Conservation (phyloP, 441 rosid genomes). For the Corymbia citriodora region DNA sequence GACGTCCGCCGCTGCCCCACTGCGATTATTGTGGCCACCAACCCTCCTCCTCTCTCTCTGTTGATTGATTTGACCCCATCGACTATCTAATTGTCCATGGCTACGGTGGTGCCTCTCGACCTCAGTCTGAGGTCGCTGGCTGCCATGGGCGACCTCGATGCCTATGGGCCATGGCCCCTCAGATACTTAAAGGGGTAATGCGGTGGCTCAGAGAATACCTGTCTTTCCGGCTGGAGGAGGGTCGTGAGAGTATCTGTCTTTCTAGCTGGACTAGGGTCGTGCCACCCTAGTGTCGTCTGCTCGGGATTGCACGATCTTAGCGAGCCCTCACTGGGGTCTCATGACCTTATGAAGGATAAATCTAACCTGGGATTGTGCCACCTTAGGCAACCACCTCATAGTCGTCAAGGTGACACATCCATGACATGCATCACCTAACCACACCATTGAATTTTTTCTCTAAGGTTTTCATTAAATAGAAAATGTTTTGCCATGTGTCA, state of each 20-base stretch:
- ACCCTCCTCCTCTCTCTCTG: not conserved
- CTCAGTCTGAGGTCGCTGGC: not conserved
- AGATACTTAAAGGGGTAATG: not conserved
- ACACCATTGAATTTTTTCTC: too few relatives aligned
- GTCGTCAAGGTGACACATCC: not conserved
- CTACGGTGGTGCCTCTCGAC: not conserved
- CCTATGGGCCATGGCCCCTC: not conserved
- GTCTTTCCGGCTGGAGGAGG: too few relatives aligned
- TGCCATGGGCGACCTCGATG: not conserved
- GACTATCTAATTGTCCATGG: not conserved
- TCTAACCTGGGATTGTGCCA: not conserved
- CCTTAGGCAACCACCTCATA: not conserved
- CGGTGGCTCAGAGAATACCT: too few relatives aligned
- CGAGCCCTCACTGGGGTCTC: too few relatives aligned
- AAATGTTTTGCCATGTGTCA: too few relatives aligned
- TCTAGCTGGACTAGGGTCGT: too few relatives aligned
- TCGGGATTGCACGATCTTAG: too few relatives aligned
- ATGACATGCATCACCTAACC: accelerated
- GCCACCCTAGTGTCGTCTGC: too few relatives aligned
- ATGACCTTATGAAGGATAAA: too few relatives aligned
- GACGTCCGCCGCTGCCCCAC: not conserved
- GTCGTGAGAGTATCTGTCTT: too few relatives aligned
- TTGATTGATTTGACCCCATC: not conserved
- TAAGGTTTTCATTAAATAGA: too few relatives aligned
- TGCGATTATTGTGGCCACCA: not conserved